Percentiles rank a stretch among this genome's conserved stretches.
phyloP scores from a whole-genome alignment of 2,329 filamentous ascomycete species.

The Colletotrichum musicola region DNA sequence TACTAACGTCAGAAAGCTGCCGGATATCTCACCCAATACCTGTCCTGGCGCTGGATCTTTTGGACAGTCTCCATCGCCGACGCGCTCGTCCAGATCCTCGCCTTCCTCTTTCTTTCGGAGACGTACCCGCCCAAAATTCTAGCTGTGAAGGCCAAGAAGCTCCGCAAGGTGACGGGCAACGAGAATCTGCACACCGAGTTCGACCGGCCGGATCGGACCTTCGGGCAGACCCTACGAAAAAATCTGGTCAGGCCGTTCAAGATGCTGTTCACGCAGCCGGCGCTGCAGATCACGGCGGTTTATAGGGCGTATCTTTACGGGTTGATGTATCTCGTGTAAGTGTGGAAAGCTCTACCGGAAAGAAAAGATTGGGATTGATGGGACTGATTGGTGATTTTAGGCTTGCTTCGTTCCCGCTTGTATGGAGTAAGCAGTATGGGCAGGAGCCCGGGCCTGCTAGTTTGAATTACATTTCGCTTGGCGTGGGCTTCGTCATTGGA shows the following conservation, averaged over 20 bases:
- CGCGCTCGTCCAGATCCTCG: conserved; percentile 48
- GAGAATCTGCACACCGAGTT: conserved; percentile 44
- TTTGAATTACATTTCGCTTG: conserved; percentile 66
- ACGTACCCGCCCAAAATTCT: conserved; percentile 53
- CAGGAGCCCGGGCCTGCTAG: conserved; percentile 61
- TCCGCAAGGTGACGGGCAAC: conserved; percentile 48
- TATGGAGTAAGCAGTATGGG: conserved; percentile 62
- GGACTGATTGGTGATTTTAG: conserved; percentile 28
- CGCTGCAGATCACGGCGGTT: conserved; percentile 62
- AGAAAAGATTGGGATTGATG: neutral
- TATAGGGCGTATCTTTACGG: conserved; percentile 66
- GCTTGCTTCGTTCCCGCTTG: conserved; percentile 64
- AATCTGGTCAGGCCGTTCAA: conserved; percentile 60
- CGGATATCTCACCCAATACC: conserved; percentile 53
- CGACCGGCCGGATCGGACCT: conserved; percentile 45
- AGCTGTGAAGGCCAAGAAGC: conserved; percentile 43
- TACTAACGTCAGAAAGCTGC: conserved; percentile 44
- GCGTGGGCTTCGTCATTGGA: conserved; percentile 66
- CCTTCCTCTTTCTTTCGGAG: conserved; percentile 54
- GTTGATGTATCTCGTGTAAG: conserved; percentile 64
- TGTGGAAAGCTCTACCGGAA: neutral
- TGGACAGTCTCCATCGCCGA: conserved; percentile 56
- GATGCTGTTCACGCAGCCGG: conserved; percentile 63
- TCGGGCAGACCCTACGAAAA: conserved; percentile 42
- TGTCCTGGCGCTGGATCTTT: conserved; percentile 60